Conservation (phyloP, 1,284 basidiomycete genomes). For the Ustilago hordei region DNA sequence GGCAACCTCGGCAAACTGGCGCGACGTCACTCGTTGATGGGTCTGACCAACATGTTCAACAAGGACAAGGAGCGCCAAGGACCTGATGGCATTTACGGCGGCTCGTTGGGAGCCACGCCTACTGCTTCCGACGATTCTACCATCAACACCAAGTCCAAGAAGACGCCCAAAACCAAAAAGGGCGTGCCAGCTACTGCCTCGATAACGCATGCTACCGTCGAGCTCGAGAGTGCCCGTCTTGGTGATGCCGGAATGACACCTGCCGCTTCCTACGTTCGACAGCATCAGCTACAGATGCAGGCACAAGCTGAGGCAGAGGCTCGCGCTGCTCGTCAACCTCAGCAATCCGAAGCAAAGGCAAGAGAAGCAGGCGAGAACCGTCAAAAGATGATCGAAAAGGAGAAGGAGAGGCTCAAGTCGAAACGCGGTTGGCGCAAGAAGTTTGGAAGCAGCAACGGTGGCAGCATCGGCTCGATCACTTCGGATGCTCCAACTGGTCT, state of each 20-base stretch:
- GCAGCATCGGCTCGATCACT: slow-evolving; percentile 51
- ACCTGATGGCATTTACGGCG: slow-evolving; percentile 72
- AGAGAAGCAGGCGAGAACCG: slow-evolving; percentile 65
- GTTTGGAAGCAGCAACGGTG: slow-evolving; percentile 68
- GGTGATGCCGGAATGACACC: slow-evolving; percentile 85
- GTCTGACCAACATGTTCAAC: slow-evolving; percentile 85
- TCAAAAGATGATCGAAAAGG: slow-evolving; percentile 72
- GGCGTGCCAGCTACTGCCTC: slow-evolving; percentile 78
- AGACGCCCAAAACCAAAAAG: slow-evolving; percentile 73
- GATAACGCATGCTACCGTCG: slow-evolving; percentile 85
- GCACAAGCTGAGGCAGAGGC: slow-evolving; percentile 67
- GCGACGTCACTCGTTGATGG: slow-evolving; percentile 86
- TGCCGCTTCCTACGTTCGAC: slow-evolving; percentile 88
- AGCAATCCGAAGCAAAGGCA: slow-evolving; percentile 74
- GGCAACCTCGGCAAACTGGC: slow-evolving; percentile 93
- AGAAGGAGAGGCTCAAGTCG: slow-evolving; percentile 69
- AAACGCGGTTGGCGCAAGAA: slow-evolving; percentile 67
- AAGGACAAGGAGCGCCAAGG: slow-evolving; percentile 77
- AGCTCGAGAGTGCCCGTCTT: slow-evolving; percentile 77
- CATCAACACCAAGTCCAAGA: slow-evolving; percentile 60
- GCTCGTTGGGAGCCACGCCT: slow-evolving; percentile 73
- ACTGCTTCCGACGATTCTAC: slow-evolving; percentile 70
- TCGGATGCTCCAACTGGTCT: slow-evolving; percentile 53
- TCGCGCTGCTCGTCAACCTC: slow-evolving; percentile 72
- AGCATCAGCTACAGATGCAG: slow-evolving; percentile 81